Percentiles rank a stretch among this genome's conserved stretches.
Evolutionary conservation across 768 basidiomycete species (phyloP).

Genomic region (Termitomyces sp.): DNA sequence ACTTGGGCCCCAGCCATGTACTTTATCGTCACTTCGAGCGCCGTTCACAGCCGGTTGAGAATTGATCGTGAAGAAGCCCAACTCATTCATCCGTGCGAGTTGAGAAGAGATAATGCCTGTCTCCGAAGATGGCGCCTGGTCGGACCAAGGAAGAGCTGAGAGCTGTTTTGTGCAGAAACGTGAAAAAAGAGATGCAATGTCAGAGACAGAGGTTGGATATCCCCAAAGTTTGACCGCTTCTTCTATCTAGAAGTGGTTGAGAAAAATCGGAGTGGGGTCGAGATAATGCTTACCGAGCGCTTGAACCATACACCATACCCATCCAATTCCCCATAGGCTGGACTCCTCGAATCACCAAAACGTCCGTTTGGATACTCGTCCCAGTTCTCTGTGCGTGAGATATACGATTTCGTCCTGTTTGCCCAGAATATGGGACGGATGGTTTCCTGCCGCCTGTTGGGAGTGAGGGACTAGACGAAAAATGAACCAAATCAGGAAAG

Average conservation of each 20-base stretch:
- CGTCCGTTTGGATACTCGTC: conserved; percentile 99
- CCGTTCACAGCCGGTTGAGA: conserved; percentile 96
- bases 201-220: conserved; percentile 57
- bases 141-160: conserved; percentile 89
- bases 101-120: conserved; percentile 74
- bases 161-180: conserved; percentile 77
- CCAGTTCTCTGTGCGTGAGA: conserved; percentile 97
- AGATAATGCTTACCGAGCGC: conserved; percentile 53
- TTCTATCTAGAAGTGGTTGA: conserved; percentile 53
- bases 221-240: conserved; percentile 89
- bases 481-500: conserved; percentile 11
- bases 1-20: conserved; percentile 90
- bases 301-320: conserved; percentile 94
- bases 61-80: conserved; percentile 96
- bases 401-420: conserved; percentile 90
- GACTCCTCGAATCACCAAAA: conserved; percentile 95
- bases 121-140: conserved; percentile 80
- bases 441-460: conserved; percentile 82
- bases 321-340: conserved; percentile 97
- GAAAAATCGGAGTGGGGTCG: conserved; percentile 3
- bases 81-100: conserved; percentile 79
- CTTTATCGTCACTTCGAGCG: conserved; percentile 74
- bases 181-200: conserved; percentile 71
- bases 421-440: conserved; percentile 99
- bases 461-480: conserved; percentile 73